Evolutionary conservation across 768 basidiomycete species (phyloP).

Genomic region (Exsudoporus frostii): DNA sequence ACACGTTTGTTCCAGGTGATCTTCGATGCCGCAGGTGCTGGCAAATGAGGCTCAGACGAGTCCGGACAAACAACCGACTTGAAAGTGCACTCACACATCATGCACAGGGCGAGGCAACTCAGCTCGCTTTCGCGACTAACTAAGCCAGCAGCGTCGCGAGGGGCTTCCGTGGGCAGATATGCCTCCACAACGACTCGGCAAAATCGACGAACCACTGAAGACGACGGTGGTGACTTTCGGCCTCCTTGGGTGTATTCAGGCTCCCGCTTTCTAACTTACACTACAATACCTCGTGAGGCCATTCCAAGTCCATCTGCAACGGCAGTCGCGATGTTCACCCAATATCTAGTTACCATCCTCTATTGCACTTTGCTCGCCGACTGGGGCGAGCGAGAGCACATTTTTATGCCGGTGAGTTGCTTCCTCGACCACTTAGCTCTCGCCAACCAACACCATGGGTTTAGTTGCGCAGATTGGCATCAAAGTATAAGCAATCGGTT

Average conservation of each 20-base stretch:
- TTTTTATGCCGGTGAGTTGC: slow-evolving; percentile 59
- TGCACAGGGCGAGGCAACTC: slow-evolving; percentile 9
- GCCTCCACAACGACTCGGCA: slow-evolving; percentile 15
- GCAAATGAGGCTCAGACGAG: background rate
- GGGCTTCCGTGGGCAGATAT: slow-evolving; percentile 2
- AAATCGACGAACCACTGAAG: slow-evolving; percentile 4
- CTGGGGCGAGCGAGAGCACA: slow-evolving; percentile 69
- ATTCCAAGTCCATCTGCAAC: background rate
- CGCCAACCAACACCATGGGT: background rate
- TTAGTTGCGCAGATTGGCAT: slow-evolving; percentile 60
- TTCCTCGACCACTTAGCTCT: background rate
- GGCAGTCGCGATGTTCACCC: background rate
- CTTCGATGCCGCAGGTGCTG: background rate
- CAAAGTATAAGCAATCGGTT: slow-evolving; percentile 46
- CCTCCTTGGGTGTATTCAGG: slow-evolving; percentile 60
- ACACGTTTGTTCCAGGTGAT: background rate
- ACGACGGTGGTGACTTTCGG: slow-evolving; percentile 44
- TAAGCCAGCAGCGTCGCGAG: background rate
- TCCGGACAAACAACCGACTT: slow-evolving; percentile 3
- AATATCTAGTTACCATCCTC: slow-evolving; percentile 43
- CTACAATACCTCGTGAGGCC: slow-evolving; percentile 52
- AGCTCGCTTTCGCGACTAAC: background rate
- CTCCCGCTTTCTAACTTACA: slow-evolving; percentile 49
- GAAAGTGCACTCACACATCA: background rate
- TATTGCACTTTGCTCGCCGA: slow-evolving; percentile 64